Conservation (phyloP, 2,329 filamentous ascomycete genomes). For the Fusarium mangiferae region DNA sequence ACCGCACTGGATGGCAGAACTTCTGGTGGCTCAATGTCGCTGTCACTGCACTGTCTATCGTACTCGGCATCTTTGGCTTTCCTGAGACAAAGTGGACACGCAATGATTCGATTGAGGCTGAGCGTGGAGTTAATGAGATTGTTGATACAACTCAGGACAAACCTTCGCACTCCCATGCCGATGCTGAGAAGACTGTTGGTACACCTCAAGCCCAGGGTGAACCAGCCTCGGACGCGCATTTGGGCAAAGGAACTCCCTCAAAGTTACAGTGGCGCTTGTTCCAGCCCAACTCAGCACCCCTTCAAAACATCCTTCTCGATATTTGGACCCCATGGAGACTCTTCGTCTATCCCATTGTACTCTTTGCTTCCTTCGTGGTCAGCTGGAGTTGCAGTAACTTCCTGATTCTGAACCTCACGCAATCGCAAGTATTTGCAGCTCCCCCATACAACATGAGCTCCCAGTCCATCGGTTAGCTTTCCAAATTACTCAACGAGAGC, state of each 20-base stretch:
- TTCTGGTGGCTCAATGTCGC: constrained; percentile 12
- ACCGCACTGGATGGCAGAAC: neutral
- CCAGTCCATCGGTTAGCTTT: neutral
- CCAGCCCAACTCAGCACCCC: neutral
- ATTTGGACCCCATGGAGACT: constrained; percentile 5
- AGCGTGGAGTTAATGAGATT: neutral
- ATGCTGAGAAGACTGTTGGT: neutral
- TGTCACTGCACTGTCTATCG: neutral
- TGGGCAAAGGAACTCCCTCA: neutral
- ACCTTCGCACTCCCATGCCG: fast-evolving
- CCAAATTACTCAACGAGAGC: fast-evolving
- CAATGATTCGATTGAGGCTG: neutral
- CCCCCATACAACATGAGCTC: constrained; percentile 8
- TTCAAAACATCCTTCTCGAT: neutral
- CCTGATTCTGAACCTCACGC: neutral
- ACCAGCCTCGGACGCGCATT: neutral
- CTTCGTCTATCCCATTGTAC: neutral
- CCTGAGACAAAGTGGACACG: constrained; percentile 3
- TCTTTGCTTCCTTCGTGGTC: constrained; percentile 3
- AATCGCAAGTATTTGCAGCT: constrained; percentile 4
- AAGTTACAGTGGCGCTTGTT: neutral
- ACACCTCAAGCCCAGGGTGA: neutral
- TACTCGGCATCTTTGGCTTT: neutral
- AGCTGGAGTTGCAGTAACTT: constrained; percentile 20
- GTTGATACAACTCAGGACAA: neutral